Percentiles rank a stretch among this genome's conserved stretches.
Conservation (phyloP, 192 early-diverging fungal genomes). For the Coemansia sp. region DNA sequence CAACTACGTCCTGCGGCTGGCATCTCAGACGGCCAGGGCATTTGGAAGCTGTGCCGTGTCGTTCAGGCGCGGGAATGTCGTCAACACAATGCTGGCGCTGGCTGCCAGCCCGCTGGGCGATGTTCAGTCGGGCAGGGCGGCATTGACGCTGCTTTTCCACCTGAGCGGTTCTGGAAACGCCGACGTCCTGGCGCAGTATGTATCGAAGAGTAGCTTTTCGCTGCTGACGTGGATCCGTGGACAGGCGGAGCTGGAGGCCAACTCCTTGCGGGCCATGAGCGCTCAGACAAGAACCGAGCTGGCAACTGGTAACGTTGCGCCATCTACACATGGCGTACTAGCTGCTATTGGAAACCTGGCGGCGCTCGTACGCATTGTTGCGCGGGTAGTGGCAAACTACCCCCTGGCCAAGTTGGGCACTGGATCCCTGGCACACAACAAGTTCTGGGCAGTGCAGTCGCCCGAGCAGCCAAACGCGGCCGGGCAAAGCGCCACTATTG, state of each 20-base stretch:
- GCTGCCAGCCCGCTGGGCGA: constrained; percentile 34
- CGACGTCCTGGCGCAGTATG: constrained; percentile 9
- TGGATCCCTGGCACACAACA: constrained; percentile 7
- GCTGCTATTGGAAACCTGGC: constrained; percentile 23
- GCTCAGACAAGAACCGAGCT: neutral
- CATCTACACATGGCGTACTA: neutral
- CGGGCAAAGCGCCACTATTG: constrained; percentile 19
- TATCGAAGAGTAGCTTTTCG: constrained; percentile 26
- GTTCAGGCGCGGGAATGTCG: constrained; percentile 12
- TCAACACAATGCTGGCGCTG: constrained; percentile 20
- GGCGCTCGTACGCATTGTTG: constrained; percentile 24
- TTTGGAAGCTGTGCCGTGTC: constrained; percentile 10
- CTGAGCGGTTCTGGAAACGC: constrained; percentile 21
- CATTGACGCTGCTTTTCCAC: constrained; percentile 27
- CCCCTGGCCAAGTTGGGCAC: constrained; percentile 4
- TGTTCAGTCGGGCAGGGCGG: constrained; percentile 25
- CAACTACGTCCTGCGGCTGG: constrained; percentile 23
- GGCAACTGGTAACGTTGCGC: neutral
- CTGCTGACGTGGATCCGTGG: constrained; percentile 34
- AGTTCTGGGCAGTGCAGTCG: constrained; percentile 31
- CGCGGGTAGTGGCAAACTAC: constrained; percentile 25
- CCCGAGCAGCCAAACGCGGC: constrained; percentile 16
- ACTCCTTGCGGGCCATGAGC: constrained; percentile 9
- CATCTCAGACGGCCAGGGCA: constrained; percentile 26
- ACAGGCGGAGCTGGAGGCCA: constrained; percentile 26